A percentile compares a stretch with the other conserved stretches of the same genome.
These are phyloP conservation scores for Botryotinia globosa DNA, from an alignment of 2,329 filamentous ascomycete species.

Conservation along the genomic window DNA sequence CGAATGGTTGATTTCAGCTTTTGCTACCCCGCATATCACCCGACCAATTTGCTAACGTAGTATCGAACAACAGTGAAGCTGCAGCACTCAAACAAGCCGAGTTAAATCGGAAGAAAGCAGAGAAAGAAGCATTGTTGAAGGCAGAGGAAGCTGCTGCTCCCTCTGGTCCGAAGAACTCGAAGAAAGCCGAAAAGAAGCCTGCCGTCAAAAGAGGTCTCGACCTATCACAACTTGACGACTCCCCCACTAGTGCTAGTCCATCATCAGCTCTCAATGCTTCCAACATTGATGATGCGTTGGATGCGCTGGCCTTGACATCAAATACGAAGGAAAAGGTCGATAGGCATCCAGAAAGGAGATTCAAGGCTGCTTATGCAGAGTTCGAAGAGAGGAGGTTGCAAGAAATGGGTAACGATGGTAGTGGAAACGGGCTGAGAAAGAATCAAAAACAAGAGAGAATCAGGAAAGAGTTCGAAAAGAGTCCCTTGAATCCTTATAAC, in stretches of 20 bases:
- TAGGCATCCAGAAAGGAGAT: conserved; percentile 81
- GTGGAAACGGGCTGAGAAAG: conserved; percentile 66
- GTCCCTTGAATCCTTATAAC: conserved; percentile 93
- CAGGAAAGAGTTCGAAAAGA: conserved; percentile 90
- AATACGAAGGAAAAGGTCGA: conserved; percentile 70
- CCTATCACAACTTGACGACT: conserved; percentile 67
- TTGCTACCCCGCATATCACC: conserved; percentile 18
- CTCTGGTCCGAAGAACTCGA: conserved; percentile 51
- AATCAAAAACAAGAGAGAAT: conserved; percentile 84
- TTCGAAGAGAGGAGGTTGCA: conserved; percentile 78
- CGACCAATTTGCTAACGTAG: conserved; percentile 22
- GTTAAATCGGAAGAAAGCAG: conserved; percentile 83
- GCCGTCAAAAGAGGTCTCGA: conserved; percentile 61
- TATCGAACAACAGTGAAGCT: conserved; percentile 60
- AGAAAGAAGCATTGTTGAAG: conserved; percentile 76
- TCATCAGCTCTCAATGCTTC: conserved; percentile 68
- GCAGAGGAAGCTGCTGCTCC: conserved; percentile 73
- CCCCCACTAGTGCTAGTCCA: conserved; percentile 41
- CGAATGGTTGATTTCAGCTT: conserved; percentile 12
- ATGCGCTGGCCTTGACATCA: conserved; percentile 69
- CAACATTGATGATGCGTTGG: conserved; percentile 90
- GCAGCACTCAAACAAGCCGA: conserved; percentile 83
- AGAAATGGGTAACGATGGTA: conserved; percentile 83
- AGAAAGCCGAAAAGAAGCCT: conserved; percentile 66
- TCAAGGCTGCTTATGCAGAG: conserved; percentile 78